These are phyloP conservation scores for Eudorina sp. DNA, from an alignment of 139 green algal species.

Conservation along the genomic window DNA sequence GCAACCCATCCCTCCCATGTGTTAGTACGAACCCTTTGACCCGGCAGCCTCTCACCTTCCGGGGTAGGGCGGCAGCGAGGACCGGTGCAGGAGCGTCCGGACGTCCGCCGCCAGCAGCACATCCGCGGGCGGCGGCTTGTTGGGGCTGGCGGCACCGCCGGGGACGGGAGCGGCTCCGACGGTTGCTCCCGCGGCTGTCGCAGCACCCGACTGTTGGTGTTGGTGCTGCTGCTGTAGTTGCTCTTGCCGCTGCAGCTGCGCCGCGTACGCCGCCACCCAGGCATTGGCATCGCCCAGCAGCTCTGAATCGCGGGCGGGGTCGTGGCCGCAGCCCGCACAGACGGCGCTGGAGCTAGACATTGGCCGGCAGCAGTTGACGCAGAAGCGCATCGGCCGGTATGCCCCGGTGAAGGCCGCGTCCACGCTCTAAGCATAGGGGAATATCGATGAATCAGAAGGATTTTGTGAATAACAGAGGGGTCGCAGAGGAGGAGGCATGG, in stretches of 20 bases:
- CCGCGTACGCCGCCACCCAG: slow-evolving; percentile 20
- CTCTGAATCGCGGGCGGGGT: neutral
- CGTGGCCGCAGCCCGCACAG: slow-evolving; percentile 23
- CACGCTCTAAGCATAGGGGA: too few relatives aligned
- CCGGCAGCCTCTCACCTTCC: slow-evolving; percentile 69
- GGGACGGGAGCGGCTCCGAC: neutral
- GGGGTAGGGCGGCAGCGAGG: slow-evolving; percentile 60
- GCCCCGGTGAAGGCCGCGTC: too few relatives aligned
- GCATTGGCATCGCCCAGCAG: slow-evolving; percentile 17
- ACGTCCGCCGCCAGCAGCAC: slow-evolving; percentile 58
- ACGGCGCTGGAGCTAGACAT: neutral
- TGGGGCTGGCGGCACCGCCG: neutral
- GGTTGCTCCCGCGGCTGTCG: neutral
- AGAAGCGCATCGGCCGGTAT: slow-evolving; percentile 19
- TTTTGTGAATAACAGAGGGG: too few relatives aligned
- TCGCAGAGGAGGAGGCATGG: too few relatives aligned
- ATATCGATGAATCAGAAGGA: too few relatives aligned
- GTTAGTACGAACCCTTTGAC: too few relatives aligned
- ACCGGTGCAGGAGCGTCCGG: slow-evolving; percentile 63
- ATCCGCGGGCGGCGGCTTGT: too few relatives aligned
- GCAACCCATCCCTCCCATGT: too few relatives aligned
- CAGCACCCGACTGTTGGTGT: neutral
- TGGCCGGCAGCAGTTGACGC: slow-evolving; percentile 44
- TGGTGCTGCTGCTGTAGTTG: neutral
- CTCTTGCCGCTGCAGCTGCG: slow-evolving; percentile 16